These are phyloP conservation scores for Exserohilum turcica DNA, from an alignment of 2,329 filamentous ascomycete species.

Conservation along the genomic window DNA sequence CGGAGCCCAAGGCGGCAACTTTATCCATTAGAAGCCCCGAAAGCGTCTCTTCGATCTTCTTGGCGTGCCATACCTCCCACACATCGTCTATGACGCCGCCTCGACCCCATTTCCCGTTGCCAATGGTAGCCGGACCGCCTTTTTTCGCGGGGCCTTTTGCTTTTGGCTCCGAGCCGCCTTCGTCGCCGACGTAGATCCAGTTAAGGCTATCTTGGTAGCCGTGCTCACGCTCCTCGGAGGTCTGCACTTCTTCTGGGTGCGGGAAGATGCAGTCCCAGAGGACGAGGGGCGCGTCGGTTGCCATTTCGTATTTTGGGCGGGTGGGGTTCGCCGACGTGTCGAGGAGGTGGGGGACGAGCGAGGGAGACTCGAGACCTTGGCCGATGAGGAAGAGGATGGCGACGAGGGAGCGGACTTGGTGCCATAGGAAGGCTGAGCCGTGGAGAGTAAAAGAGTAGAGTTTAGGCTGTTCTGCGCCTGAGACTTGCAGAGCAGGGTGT, in stretches of 20 bases:
- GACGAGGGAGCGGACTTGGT: slow-evolving; percentile 96
- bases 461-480: slow-evolving; percentile 53
- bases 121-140: slow-evolving; percentile 19
- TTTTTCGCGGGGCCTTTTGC: slow-evolving; percentile 21
- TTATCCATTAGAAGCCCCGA: slow-evolving; percentile 74
- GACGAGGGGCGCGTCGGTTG: slow-evolving; percentile 85
- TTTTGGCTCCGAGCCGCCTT: slow-evolving; percentile 57
- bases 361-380: slow-evolving; percentile 80
- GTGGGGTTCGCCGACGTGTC: slow-evolving; percentile 72
- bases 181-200: slow-evolving; percentile 82
- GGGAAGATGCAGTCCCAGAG: slow-evolving; percentile 97
- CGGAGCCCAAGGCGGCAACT: slow-evolving; percentile 51
- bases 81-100: slow-evolving; percentile 57
- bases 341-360: slow-evolving; percentile 74
- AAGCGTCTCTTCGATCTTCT: slow-evolving; percentile 89
- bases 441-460: slow-evolving; percentile 88
- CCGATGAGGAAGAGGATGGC: slow-evolving; percentile 88
- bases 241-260: slow-evolving; percentile 46
- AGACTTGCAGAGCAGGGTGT: slow-evolving; percentile 30
- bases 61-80: slow-evolving; percentile 82
- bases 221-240: slow-evolving; percentile 44
- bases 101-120: slow-evolving; percentile 42
- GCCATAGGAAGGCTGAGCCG: slow-evolving; percentile 94
- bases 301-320: slow-evolving; percentile 89
- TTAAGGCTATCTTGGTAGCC: slow-evolving; percentile 65